Percentiles rank a stretch among this genome's conserved stretches.
Evolutionary conservation across 2,329 filamentous ascomycete species (phyloP).

Genomic region (Akanthomyces uredinophilus): DNA sequence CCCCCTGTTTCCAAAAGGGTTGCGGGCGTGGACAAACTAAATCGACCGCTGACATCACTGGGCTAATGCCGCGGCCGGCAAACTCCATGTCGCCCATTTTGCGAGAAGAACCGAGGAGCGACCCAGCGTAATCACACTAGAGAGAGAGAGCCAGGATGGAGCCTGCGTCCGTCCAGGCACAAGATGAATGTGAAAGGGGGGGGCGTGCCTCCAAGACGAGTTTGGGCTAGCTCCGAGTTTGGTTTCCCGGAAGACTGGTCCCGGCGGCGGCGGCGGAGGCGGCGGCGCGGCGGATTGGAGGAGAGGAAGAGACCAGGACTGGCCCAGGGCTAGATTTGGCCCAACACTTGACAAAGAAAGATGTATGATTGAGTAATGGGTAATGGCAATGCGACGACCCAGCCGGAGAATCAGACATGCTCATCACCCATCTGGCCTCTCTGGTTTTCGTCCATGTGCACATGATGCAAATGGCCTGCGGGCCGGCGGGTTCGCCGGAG

Average conservation of each 20-base stretch:
- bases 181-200: not conserved
- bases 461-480: constrained; percentile 8
- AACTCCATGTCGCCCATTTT: not conserved
- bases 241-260: constrained; percentile 3
- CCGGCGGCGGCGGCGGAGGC: not conserved
- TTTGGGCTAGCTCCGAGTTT: not conserved
- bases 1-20: not conserved
- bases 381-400: not conserved
- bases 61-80: not conserved
- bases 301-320: not conserved
- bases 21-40: not conserved
- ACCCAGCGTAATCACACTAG: not conserved
- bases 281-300: not conserved
- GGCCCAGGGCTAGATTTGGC: not conserved
- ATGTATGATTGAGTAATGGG: not conserved
- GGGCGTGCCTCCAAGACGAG: not conserved
- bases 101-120: not conserved
- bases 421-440: not conserved
- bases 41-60: not conserved
- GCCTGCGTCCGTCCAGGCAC: not conserved
- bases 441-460: not conserved
- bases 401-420: not conserved
- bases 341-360: no score
- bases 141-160: no score
- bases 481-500: not conserved